Conservation (phyloP, 169 alveolate genomes). For the Plasmodium berghei region DNA sequence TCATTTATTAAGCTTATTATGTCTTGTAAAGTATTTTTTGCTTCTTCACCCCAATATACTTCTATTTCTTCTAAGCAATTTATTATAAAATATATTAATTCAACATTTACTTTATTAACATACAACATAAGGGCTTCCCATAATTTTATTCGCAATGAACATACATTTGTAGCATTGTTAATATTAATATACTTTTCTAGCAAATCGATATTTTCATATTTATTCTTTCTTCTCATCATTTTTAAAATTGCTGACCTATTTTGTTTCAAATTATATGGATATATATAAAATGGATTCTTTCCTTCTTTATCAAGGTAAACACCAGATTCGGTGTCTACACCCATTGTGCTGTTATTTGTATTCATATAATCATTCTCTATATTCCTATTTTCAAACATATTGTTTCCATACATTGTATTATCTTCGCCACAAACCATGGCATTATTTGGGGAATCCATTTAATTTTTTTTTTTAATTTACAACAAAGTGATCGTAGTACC, state of each 20-base stretch:
- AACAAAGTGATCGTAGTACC: too few relatives aligned
- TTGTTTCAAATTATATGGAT: background rate
- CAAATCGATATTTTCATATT: constrained; percentile 46
- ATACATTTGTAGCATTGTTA: constrained; percentile 64
- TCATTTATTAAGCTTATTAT: constrained; percentile 63
- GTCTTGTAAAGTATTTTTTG: constrained; percentile 50
- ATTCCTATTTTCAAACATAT: constrained; percentile 25
- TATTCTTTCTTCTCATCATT: constrained; percentile 6
- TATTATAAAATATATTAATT: constrained; percentile 58
- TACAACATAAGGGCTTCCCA: constrained; percentile 72
- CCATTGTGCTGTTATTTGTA: constrained; percentile 13
- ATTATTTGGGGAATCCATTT: constrained; percentile 36
- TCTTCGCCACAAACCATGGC: constrained; percentile 39
- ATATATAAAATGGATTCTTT: too few relatives aligned
- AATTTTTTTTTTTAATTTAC: background rate
- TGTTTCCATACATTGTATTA: constrained; percentile 7
- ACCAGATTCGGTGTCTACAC: constrained; percentile 7
- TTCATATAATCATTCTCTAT: constrained; percentile 19
- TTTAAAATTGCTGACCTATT: background rate
- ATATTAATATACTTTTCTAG: constrained; percentile 52
- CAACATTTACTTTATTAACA: constrained; percentile 43
- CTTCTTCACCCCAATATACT: constrained; percentile 76
- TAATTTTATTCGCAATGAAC: constrained; percentile 63
- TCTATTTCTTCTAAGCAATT: constrained; percentile 46
- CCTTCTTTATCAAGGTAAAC: background rate